Percentiles rank a stretch among this genome's conserved stretches.
Conservation (phyloP, 192 early-diverging fungal species). For the Backusella tarrabulga region DNA sequence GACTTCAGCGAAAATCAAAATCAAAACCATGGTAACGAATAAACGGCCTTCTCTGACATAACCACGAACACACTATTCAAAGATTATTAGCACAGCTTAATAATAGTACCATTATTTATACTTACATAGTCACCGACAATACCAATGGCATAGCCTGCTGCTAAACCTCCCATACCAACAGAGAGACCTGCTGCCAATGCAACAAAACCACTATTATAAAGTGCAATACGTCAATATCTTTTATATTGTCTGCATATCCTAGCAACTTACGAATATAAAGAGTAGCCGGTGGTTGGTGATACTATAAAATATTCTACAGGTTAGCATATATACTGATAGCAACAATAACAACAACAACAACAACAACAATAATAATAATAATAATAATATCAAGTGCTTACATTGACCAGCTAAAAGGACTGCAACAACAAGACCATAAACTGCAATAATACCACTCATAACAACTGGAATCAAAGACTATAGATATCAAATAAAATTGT, state of each 20-base stretch:
- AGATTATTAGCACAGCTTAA: neutral
- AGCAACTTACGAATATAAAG: constrained; percentile 55
- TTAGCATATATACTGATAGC: no score
- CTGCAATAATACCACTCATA: constrained; percentile 99
- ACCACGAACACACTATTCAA: constrained; percentile 62
- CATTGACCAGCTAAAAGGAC: constrained; percentile 83
- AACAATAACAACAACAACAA: constrained; percentile 74
- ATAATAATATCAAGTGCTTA: constrained; percentile 50
- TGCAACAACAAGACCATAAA: constrained; percentile 96
- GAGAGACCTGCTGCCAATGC: constrained; percentile 80
- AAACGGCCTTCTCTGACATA: constrained; percentile 77
- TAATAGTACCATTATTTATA: neutral
- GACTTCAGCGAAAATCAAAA: constrained; percentile 87
- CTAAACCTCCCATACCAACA: constrained; percentile 81
- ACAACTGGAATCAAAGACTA: constrained; percentile 86
- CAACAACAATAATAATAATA: constrained; percentile 45
- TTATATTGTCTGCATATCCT: neutral
- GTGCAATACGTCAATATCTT: neutral
- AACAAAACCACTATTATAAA: constrained; percentile 58
- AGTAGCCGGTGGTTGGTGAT: constrained; percentile 17
- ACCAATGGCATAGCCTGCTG: constrained; percentile 90
- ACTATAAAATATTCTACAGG: neutral
- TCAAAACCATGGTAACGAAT: constrained; percentile 83
- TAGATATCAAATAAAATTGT: no score
- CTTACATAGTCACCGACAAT: constrained; percentile 81